phyloP scores from a whole-genome alignment of 805 yeast species.

The Pichia nanzhaoensis region DNA sequence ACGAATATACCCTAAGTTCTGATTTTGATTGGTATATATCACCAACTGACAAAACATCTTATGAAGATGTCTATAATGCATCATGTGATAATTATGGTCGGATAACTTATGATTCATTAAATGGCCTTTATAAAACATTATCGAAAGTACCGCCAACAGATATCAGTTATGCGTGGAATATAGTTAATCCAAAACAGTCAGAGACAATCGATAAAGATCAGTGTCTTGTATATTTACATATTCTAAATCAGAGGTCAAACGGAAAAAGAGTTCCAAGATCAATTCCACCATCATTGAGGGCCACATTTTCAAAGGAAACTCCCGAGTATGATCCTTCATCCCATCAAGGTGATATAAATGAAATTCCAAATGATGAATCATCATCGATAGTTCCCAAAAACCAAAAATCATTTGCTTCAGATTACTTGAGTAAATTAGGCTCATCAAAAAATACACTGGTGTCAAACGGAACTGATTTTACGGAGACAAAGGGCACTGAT shows the following conservation, averaged over 20 bases:
- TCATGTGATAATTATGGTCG: slow-evolving; percentile 77
- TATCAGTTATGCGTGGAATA: slow-evolving; percentile 85
- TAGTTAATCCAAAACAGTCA: slow-evolving; percentile 84
- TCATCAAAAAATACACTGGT: slow-evolving; percentile 23
- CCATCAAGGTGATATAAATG: slow-evolving; percentile 38
- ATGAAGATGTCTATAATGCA: slow-evolving; percentile 69
- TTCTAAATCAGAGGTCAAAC: slow-evolving; percentile 78
- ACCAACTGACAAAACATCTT: slow-evolving; percentile 73
- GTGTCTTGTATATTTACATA: slow-evolving; percentile 80
- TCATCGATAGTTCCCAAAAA: slow-evolving; percentile 13
- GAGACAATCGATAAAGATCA: slow-evolving; percentile 93
- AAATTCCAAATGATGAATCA: slow-evolving; percentile 8
- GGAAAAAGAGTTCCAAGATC: slow-evolving; percentile 80
- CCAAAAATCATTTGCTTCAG: slow-evolving; percentile 43
- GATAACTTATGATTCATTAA: slow-evolving; percentile 64
- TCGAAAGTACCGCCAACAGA: slow-evolving; percentile 75
- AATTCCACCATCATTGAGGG: slow-evolving; percentile 90
- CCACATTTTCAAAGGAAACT: slow-evolving; percentile 80
- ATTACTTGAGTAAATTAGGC: slow-evolving; percentile 52
- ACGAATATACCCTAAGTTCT: slow-evolving; percentile 52
- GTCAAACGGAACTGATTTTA: slow-evolving; percentile 59
- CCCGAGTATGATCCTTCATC: slow-evolving; percentile 66
- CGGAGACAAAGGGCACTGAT: slow-evolving; percentile 69
- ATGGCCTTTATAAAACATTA: slow-evolving; percentile 62
- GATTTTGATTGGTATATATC: slow-evolving; percentile 96